Evolutionary conservation across 345 rosid genomes (phyloP).

Genomic region (Hibiscus syriacus): DNA sequence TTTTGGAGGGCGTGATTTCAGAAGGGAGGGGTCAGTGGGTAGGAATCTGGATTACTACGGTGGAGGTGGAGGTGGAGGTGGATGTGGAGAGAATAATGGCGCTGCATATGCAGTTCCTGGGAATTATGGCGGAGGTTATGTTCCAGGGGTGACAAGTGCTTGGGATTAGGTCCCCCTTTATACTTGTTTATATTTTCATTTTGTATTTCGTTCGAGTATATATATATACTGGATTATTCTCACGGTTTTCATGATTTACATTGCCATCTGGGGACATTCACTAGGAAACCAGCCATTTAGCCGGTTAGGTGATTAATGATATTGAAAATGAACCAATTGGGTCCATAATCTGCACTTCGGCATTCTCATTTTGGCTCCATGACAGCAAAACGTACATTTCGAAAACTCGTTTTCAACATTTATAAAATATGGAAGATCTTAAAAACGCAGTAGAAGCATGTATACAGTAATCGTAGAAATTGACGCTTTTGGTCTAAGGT

Average conservation of each 20-base stretch:
- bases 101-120: conserved; percentile 33
- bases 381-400: no score
- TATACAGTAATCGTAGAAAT: no score
- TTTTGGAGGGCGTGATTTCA: conserved; percentile 77
- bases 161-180: conserved; percentile 39
- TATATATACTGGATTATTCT: not conserved
- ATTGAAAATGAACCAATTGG: no score
- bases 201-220: not conserved
- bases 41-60: conserved; percentile 55
- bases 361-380: no score
- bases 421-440: no score
- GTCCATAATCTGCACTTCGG: no score
- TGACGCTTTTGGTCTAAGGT: no score
- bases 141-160: conserved; percentile 59
- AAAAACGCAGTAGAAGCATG: no score
- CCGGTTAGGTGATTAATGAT: not conserved
- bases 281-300: no score
- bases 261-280: no score
- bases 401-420: no score
- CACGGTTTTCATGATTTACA: not conserved
- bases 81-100: no score
- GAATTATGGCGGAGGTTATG: conserved; percentile 36
- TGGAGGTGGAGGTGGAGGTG: conserved; percentile 56
- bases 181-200: not conserved
- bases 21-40: conserved; percentile 52